Evolutionary conservation across 371 early-diverging fungal genomes (phyloP), one percentile per base, ranked within the genome.

Genomic region (Zopfochytrium polystomum): DNA sequence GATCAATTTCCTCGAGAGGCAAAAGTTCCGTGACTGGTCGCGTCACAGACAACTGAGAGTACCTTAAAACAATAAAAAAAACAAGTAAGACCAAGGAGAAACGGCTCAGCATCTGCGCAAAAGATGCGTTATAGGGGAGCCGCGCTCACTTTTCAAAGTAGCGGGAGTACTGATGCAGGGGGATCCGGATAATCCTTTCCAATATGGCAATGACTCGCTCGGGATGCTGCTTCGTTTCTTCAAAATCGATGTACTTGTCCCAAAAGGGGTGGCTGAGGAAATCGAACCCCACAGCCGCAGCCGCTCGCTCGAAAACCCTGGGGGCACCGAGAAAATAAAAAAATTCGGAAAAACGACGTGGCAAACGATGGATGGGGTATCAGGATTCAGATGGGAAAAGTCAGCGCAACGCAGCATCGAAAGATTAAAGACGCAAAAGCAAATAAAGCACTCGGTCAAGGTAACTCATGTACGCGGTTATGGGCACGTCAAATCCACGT

Each of bases 221-320:
- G 0, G 23, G 27, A 27, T 76, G 57, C 11, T 73, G 70, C 30
- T 76, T 54, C 7, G 62, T 73, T 60, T 86, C 84, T 45, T 80
- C 81, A 67, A 77, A 87, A 7, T 83, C 82, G 54, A 86, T 68
- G 58, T 83, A 87, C 62, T 85, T 85, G 67, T 86, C 87, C 86
- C 86, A 87, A 52, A 87, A 85, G 3, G 80, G 69, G 66, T 87
- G 88, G 23, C 80, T 74, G 53, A 83, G 71, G 64, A 86, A 87
- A 55, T 87, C 88, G 47, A 79, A 52, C 1, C 88, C 88, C 26
- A 85, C 79, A 34, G 70, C 69, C 22, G 66, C 58, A 29, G 85
- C 80, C 22, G 76, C 88, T n/a, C 88, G 82, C 52, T 85, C 82
- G 66, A 81, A 79, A 32, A 82, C 48, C 20, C 82, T 82, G 50